Evolutionary conservation across 805 yeast genomes (phyloP).

Genomic region (Teunomyces cretensis): DNA sequence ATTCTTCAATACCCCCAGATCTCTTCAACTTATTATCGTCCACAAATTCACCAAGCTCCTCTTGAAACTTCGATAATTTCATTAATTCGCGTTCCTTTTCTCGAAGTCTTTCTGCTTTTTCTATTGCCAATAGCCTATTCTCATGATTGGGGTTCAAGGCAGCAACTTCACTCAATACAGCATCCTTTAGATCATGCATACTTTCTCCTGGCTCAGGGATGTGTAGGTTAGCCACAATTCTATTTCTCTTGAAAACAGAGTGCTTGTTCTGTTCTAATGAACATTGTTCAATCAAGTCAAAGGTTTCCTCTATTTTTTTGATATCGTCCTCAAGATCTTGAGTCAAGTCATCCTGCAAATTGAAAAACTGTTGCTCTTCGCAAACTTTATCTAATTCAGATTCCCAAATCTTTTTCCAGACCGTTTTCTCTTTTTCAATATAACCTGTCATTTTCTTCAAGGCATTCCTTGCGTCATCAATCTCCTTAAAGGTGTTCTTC

Average conservation of each 20-base stretch:
- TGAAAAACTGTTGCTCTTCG: constrained; percentile 91
- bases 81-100: constrained; percentile 64
- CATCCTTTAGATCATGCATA: constrained; percentile 63
- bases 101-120: constrained; percentile 79
- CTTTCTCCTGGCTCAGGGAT: constrained; percentile 65
- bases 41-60: constrained; percentile 83
- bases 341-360: constrained; percentile 83
- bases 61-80: constrained; percentile 66
- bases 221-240: constrained; percentile 41
- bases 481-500: constrained; percentile 61
- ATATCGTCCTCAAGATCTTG: constrained; percentile 80
- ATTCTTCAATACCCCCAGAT: constrained; percentile 87
- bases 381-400: constrained; percentile 84
- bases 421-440: constrained; percentile 69
- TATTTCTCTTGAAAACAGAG: constrained; percentile 42
- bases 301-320: constrained; percentile 77
- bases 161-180: constrained; percentile 75
- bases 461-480: constrained; percentile 53
- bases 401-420: constrained; percentile 93
- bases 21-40: constrained; percentile 72
- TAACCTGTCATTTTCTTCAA: constrained; percentile 58
- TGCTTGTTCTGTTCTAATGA: constrained; percentile 73
- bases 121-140: constrained; percentile 81
- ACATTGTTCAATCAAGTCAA: constrained; percentile 75
- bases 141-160: constrained; percentile 84